phyloP scores from a whole-genome alignment of 192 early-diverging fungal species.

The Coemansia sp. region DNA sequence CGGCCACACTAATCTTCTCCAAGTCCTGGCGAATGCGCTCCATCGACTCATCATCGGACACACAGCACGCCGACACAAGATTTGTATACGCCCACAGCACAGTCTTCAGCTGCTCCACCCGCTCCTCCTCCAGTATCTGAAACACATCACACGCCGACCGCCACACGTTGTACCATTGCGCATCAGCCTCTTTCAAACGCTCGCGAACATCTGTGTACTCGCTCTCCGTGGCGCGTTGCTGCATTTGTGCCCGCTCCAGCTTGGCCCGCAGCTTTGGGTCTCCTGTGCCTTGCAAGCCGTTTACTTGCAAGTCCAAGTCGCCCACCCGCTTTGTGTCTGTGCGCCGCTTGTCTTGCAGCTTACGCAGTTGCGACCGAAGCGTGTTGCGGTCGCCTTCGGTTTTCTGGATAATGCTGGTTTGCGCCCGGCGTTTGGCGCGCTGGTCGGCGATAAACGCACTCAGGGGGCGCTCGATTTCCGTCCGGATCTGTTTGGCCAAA shows the following conservation, averaged over 20 bases:
- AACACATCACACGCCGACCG: slow-evolving; percentile 51
- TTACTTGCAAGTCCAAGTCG: slow-evolving; percentile 49
- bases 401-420: slow-evolving; percentile 50
- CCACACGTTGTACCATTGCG: slow-evolving; percentile 53
- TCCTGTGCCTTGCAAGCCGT: slow-evolving; percentile 39
- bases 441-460: slow-evolving; percentile 66
- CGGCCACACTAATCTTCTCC: slow-evolving; percentile 62
- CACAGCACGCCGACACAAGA: slow-evolving; percentile 67
- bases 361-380: slow-evolving; percentile 48
- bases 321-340: slow-evolving; percentile 55
- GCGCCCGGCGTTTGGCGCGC: slow-evolving; percentile 61
- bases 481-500: slow-evolving; percentile 62
- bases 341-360: slow-evolving; percentile 60
- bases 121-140: slow-evolving; percentile 66
- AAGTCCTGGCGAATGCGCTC: slow-evolving; percentile 68
- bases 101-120: slow-evolving; percentile 67
- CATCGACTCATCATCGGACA: slow-evolving; percentile 74
- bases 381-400: slow-evolving; percentile 50
- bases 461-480: slow-evolving; percentile 61
- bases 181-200: slow-evolving; percentile 48
- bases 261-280: slow-evolving; percentile 47
- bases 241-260: slow-evolving; percentile 46
- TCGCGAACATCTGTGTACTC: slow-evolving; percentile 39
- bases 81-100: slow-evolving; percentile 67
- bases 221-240: slow-evolving; percentile 41